Base-by-base conservation (phyloP, 495 filamentous ascomycete genomes). In the Letharia lupina region DNA sequence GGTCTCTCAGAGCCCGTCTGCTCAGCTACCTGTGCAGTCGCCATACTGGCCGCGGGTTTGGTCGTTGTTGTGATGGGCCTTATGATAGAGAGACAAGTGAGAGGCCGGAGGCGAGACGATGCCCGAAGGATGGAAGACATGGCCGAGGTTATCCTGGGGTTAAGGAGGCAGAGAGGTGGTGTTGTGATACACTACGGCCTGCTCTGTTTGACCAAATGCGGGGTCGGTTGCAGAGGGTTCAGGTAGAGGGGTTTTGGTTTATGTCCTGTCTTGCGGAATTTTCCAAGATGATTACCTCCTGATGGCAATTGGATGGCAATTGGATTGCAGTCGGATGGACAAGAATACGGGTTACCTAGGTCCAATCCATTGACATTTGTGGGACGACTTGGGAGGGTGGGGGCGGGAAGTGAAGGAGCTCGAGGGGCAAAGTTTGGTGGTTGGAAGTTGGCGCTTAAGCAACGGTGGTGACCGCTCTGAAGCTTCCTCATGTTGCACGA, bases 81-180 rank as follows among this genome's bases (percentile, higher is more conserved):
- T 33, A 48, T 7, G 20, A 39, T 13, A 42, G 75, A 75, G 41
- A 80, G 66, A 40, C 77, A 78, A 62, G 75, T 68, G 31, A 72
- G 74, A 61, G 75, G 72, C 63, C 76, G 77, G 72, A 80, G 65
- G 70, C 75, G 74, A 59, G 77, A 68, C 68, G 77, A 76, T 61
- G 73, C 76, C 31, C 80, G 80, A 68, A 79, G 74, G 60, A 80
- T 63, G 54, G 77, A 76, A 59, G 79, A 71, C 80, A 82, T 83
- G 67, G 31, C 10, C 35, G 41, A 47, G 31, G 23, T 48, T 12
- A 42, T 63, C 15, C 5, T 63, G 31, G 44, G 10, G 35, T 63
- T 39, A 33, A 28, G 3, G 11, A 48, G 2, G 16, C 44, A 42
- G 13, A 40, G 12, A 45, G 20, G 58, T 54, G 40, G 23, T 54